A percentile compares a stretch with the other conserved stretches of the same genome.
Conservation (phyloP, 140 eudicot species). For the Cichorium intybus region DNA sequence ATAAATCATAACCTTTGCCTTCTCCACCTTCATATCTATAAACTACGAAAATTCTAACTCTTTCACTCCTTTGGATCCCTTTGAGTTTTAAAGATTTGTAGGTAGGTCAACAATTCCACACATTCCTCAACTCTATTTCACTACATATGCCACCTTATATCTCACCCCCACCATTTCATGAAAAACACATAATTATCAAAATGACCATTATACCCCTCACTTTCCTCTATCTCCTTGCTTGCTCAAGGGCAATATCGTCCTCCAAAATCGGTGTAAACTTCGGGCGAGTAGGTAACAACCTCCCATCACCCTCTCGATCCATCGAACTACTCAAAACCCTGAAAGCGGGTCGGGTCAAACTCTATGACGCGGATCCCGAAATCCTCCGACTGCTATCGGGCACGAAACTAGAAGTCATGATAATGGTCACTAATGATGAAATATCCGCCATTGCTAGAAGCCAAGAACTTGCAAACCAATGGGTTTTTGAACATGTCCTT, state of each 20-base stretch:
- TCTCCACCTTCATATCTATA: constrained; percentile 27
- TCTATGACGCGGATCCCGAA: constrained; percentile 66
- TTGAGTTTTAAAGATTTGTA: constrained; percentile 20
- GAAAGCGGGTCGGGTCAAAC: constrained; percentile 55
- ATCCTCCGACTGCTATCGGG: constrained; percentile 50
- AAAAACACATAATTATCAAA: constrained; percentile 16
- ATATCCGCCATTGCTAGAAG: constrained; percentile 49
- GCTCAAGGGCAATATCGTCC: constrained; percentile 34
- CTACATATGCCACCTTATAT: background rate
- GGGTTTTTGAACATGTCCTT: constrained; percentile 65
- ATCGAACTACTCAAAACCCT: constrained; percentile 44
- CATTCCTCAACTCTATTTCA: constrained; percentile 25
- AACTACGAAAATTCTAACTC: constrained; percentile 25
- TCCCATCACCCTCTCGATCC: constrained; percentile 64
- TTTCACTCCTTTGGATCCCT: constrained; percentile 34
- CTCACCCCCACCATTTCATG: constrained; percentile 23
- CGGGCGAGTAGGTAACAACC: constrained; percentile 65
- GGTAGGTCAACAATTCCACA: constrained; percentile 27
- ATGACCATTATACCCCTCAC: constrained; percentile 29
- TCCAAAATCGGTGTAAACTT: constrained; percentile 63
- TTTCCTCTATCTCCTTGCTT: constrained; percentile 37
- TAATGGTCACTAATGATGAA: constrained; percentile 70
- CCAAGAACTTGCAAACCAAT: constrained; percentile 50
- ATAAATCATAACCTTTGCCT: constrained; percentile 33
- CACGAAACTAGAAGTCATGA: constrained; percentile 54